phyloP scores from a whole-genome alignment of 2,329 filamentous ascomycete genomes.

The Pleurostoma richardsiae region DNA sequence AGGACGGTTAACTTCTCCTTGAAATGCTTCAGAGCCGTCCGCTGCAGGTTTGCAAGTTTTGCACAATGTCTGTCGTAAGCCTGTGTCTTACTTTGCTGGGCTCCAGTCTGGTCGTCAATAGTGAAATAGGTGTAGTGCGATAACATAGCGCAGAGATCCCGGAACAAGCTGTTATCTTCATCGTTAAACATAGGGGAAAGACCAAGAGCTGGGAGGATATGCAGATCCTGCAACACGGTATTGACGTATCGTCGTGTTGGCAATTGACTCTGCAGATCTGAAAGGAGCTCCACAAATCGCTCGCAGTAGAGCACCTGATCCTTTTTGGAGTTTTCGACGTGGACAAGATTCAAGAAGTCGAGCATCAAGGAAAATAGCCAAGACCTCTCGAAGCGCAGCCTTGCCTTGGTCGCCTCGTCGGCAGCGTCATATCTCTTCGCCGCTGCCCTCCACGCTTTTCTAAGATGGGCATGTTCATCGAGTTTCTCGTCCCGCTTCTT shows the following conservation, averaged over 20 bases:
- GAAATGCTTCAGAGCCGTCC: constrained; percentile 74
- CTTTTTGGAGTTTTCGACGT: constrained; percentile 45
- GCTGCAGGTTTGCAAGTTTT: constrained; percentile 71
- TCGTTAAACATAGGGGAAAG: constrained; percentile 75
- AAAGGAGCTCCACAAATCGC: constrained; percentile 85
- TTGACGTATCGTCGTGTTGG: constrained; percentile 94
- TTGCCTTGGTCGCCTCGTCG: constrained; percentile 72
- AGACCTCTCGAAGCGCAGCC: constrained; percentile 82
- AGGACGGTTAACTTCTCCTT: constrained; percentile 88
- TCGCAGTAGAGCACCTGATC: constrained; percentile 74
- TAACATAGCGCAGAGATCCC: constrained; percentile 76
- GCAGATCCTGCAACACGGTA: constrained; percentile 77
- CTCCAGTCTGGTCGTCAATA: constrained; percentile 85
- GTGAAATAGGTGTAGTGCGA: constrained; percentile 84
- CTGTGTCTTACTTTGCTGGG: constrained; percentile 65
- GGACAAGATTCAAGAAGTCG: constrained; percentile 74
- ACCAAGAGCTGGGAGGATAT: constrained; percentile 71
- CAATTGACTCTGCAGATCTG: constrained; percentile 86
- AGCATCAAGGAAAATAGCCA: constrained; percentile 87
- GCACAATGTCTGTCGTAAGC: constrained; percentile 78
- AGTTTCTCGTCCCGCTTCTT: constrained; percentile 67
- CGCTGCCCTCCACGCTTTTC: constrained; percentile 86
- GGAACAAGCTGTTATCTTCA: constrained; percentile 69
- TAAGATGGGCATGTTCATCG: constrained; percentile 66
- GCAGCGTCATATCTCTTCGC: constrained; percentile 82